A percentile compares a stretch with the other conserved stretches of the same genome.
phyloP scores from a whole-genome alignment of 2,329 filamentous ascomycete species.

The Ascochyta koolunga region DNA sequence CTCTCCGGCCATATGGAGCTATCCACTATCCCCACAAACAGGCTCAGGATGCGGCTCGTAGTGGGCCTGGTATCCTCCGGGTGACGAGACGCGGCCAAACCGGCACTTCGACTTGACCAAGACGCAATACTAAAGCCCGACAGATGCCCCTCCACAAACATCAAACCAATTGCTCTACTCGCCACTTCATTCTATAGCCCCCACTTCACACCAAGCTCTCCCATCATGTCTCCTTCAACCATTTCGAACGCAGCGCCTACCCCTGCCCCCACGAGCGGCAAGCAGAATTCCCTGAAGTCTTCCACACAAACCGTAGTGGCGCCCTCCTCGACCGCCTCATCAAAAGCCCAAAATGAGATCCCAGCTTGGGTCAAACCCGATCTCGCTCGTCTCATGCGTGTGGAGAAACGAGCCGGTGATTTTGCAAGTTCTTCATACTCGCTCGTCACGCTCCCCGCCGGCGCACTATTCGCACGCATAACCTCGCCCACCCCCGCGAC shows the following conservation, averaged over 20 bases:
- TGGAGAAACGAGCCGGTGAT: conserved; percentile 47
- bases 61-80: conserved; percentile 10
- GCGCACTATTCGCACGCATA: conserved; percentile 58
- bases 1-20: conserved; percentile 12
- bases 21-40: conserved; percentile 11
- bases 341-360: conserved; percentile 14
- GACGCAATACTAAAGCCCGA: conserved; percentile 20
- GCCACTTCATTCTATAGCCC: not conserved
- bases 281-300: conserved; percentile 19
- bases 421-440: conserved; percentile 55
- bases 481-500: conserved; percentile 53
- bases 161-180: not conserved
- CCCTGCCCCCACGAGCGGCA: conserved; percentile 24
- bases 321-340: conserved; percentile 15
- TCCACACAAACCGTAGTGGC: conserved; percentile 20
- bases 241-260: conserved; percentile 23
- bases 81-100: conserved; percentile 12
- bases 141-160: not conserved
- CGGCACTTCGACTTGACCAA: not conserved
- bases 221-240: conserved; percentile 39
- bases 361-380: conserved; percentile 48
- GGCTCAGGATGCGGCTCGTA: conserved; percentile 13
- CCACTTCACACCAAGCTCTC: not conserved
- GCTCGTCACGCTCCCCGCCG: conserved; percentile 57
- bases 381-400: conserved; percentile 47